Base-by-base conservation (phyloP, 805 yeast genomes). In the Debaryomyces prosopidis region DNA sequence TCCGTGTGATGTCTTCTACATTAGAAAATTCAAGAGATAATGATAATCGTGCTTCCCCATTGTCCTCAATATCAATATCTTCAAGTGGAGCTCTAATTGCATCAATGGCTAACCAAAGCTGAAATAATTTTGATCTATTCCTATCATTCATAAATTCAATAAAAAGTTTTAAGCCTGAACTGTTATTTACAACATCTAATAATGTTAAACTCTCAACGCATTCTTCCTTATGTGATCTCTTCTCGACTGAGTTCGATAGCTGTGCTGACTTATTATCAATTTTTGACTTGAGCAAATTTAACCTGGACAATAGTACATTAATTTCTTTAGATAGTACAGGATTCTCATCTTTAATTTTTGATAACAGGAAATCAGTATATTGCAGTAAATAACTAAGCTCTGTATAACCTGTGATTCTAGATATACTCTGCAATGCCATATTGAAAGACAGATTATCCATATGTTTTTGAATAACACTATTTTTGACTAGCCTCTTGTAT, bases 21-120 rank as follows among this genome's bases (percentile, higher is more conserved):
- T 77, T 80, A 0, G 79, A 62, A 40, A 76, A 65, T 45, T 75
- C 80, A 11, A 69, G 54, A 1, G 71, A 66, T 4, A 73, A 48
- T 1, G 71, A 55, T 47, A 76, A 58, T 32, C 53, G 63, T 40
- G 62, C 58, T 17, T 54, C 59, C 1, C 61, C 65, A 36, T 59
- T 57, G 17, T 66, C 59, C 35, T 65, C 63, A 4, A 58, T 44
- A 18, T 57, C 45, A 17, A 57, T 35, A 46, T 78, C 86, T 49
- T 83, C 88, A 14, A 90, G 62, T 0, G 97, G 96, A 40, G 86
- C 86, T 53, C 82, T 80, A 32, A 88, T 75, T 0, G 77, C 71
- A 48, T 88, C 86, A 2, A 89, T 84, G 2, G 79, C 75, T 4
- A 77, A 59, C 89, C 90, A 87, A 48, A 81, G 82, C 36, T 82